These are phyloP conservation scores for Dioscorea dumetorum DNA, from an alignment of 106 monocot genomes.

Conservation along the genomic window DNA sequence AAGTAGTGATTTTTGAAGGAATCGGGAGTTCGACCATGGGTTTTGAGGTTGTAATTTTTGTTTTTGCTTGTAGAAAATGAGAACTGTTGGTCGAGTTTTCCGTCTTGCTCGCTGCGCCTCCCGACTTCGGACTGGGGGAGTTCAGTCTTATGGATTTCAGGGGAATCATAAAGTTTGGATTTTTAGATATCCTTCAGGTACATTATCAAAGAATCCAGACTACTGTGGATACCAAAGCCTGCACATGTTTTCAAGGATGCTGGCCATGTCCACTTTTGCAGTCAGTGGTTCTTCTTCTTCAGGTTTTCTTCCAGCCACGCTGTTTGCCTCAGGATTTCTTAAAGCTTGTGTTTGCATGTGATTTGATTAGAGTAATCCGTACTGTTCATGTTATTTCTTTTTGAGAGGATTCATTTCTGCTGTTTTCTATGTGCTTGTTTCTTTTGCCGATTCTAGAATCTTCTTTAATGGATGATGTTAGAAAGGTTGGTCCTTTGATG, in stretches of 20 bases:
- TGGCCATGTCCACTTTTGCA: constrained; percentile 1
- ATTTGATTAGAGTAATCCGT: neutral
- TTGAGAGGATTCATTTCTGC: neutral
- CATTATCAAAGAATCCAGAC: neutral
- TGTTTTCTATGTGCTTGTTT: neutral
- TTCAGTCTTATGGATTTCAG: neutral
- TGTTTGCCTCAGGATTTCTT: neutral
- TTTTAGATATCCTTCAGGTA: neutral
- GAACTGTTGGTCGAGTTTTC: constrained; percentile 15
- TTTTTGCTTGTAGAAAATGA: neutral
- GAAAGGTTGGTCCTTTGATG: constrained; percentile 55
- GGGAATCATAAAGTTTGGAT: constrained; percentile 1
- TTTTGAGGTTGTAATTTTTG: no score
- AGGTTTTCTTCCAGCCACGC: neutral
- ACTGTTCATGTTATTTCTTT: no score
- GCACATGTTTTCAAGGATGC: constrained; percentile 1
- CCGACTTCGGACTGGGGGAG: neutral
- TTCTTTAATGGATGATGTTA: constrained; percentile 14
- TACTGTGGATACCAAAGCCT: neutral
- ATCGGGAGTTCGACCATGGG: no score
- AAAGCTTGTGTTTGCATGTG: neutral
- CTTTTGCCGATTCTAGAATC: neutral
- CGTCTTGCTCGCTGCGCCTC: constrained; percentile 6
- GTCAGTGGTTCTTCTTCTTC: constrained; percentile 2
- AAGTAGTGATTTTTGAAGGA: no score